Percentiles rank a stretch among this genome's conserved stretches.
phyloP scores from a whole-genome alignment of 2,329 filamentous ascomycete species.

The Microascus cirrosus region DNA sequence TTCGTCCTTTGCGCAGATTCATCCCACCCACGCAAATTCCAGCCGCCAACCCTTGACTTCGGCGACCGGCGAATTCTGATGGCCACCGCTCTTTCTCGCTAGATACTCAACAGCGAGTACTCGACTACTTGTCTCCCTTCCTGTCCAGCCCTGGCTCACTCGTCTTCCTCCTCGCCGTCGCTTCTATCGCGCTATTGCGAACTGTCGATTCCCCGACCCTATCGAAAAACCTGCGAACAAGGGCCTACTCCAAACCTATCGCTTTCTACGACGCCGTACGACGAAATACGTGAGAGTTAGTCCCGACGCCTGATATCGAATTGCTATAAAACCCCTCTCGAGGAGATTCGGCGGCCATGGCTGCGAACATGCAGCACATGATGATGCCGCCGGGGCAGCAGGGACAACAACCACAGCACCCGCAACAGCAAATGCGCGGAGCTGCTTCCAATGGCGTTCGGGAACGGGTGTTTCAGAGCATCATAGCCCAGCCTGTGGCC shows the following conservation, averaged over 20 bases:
- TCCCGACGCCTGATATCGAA: neutral
- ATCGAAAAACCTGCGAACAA: neutral
- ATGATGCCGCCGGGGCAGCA: slow-evolving; percentile 31
- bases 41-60: neutral
- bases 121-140: neutral
- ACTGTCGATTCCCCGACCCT: neutral
- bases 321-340: neutral
- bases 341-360: slow-evolving; percentile 31
- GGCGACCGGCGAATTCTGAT: neutral
- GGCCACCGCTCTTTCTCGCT: neutral
- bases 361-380: slow-evolving; percentile 50
- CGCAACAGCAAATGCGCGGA: slow-evolving; percentile 17
- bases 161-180: neutral
- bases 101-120: neutral
- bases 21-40: neutral
- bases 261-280: neutral
- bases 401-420: slow-evolving; percentile 14
- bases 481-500: slow-evolving; percentile 20
- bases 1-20: neutral
- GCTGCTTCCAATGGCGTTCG: slow-evolving; percentile 18
- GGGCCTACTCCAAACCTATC: neutral
- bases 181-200: neutral
- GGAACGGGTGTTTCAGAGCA: slow-evolving; percentile 26
- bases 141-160: neutral
- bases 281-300: neutral